Evolutionary conservation across 257 asterid species (phyloP), one percentile per base, ranked within the genome.

Genomic region (Pogostemon cablin): DNA sequence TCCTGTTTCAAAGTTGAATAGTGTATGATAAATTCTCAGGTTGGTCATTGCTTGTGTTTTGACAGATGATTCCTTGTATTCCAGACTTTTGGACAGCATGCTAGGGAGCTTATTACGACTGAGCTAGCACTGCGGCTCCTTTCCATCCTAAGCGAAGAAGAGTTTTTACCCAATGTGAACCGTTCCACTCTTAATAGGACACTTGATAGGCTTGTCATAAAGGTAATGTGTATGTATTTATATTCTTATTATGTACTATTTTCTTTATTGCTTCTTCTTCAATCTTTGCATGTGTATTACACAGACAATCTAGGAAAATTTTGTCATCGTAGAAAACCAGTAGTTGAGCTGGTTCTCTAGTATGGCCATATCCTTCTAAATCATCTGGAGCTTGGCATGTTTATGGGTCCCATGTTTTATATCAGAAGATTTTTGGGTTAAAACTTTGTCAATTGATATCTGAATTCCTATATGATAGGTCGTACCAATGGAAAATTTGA

Each of bases 61-160:
- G 96, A 91, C 98, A 93, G 98, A 93, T 86, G 84, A 85, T 93
- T 93, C 88, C 96, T 93, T 93, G 96, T 93, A 77, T 93, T 90
- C 98, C 97, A 93, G 97, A 93, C 85, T 93, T 93, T 93, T 86
- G 97, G 99, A 71, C 99, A 93, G 97, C 99, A 93, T 80, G 98
- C 84, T 66, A 93, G 99, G 84, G 99, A 93, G 86, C 99, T 93
- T 77, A 93, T 93, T 70, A 93, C 98, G 6, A 82, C 98, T 40
- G 99, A 93, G 90, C 90, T 93, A 72, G 97, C 96, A 0, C 69
- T 93, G 77, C 73, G 96, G 84, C 82, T 93, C 73, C 96, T 93
- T 72, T 93, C 97, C 52, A 80, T 91, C 85, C 81, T 93, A 71
- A 91, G 96, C n/a, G 98, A 93, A 74, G 99, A 93, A 84, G 95